phyloP scores from a whole-genome alignment of 164 flowering plant genomes.

The Berberis vulgaris region DNA sequence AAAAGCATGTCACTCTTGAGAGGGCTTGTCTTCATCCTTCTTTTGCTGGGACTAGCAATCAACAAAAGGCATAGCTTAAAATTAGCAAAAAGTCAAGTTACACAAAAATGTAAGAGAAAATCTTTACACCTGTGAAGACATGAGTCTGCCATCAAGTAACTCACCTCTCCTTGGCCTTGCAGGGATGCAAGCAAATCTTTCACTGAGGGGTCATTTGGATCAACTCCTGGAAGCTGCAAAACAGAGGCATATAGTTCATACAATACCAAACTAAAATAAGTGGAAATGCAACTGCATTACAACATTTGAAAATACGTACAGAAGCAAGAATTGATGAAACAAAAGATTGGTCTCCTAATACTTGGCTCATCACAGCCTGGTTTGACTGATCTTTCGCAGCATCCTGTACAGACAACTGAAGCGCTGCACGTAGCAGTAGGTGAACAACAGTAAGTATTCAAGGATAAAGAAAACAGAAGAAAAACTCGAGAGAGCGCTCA shows the following conservation, averaged over 20 bases:
- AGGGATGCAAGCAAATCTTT: conserved; percentile 85
- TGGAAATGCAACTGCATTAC: background rate
- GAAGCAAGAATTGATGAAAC: conserved; percentile 75
- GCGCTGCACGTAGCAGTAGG: conserved; percentile 34
- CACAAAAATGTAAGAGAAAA: too few relatives aligned
- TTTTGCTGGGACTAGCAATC: too few relatives aligned
- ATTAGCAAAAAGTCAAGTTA: too few relatives aligned
- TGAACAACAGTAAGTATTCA: background rate
- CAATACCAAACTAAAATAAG: background rate
- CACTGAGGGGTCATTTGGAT: conserved; percentile 85
- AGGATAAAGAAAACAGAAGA: background rate
- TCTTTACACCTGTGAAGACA: too few relatives aligned
- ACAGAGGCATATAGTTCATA: conserved; percentile 3
- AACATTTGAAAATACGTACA: conserved; percentile 27
- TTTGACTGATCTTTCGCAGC: conserved; percentile 34
- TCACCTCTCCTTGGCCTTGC: conserved; percentile 74
- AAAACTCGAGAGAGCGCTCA: too few relatives aligned
- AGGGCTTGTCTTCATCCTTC: too few relatives aligned
- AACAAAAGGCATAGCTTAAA: too few relatives aligned
- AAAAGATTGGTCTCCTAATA: conserved; percentile 72
- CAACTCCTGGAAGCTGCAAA: conserved; percentile 92
- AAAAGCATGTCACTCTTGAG: too few relatives aligned
- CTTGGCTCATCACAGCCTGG: conserved; percentile 57
- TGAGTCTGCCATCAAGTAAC: conserved; percentile 1
- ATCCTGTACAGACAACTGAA: conserved; percentile 78